Evolutionary conservation across 1,284 basidiomycete genomes (phyloP), one percentile per base, ranked within the genome.

Genomic region (Microbotryum intermedium): DNA sequence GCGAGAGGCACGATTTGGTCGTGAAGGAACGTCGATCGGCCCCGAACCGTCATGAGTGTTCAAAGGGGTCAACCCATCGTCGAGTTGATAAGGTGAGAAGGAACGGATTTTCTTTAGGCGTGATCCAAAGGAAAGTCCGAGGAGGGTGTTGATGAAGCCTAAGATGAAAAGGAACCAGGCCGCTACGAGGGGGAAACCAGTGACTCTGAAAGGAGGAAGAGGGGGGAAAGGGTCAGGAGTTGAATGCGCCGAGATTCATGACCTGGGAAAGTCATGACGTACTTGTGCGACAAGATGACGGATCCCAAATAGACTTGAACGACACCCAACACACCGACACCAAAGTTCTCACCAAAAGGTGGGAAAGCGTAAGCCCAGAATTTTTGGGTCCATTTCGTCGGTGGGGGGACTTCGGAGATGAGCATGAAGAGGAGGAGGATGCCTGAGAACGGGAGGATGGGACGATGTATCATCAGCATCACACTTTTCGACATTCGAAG

Each of bases 131-230:
- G 65, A 56, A 39, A 67, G 62, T 13, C 65, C 65, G 60, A 85
- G 79, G 61, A 90, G 74, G 64, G 89, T 84, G 79, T 94, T 91
- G 69, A 88, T 72, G 72, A 87, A 87, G 2, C 88, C 89, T 56
- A 92, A 72, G 51, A 88, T 79, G 76, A 93, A 92, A 67, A 93
- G 79, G 75, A 92, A 81, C 81, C 90, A 89, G 20, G 84, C 85
- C 2, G 87, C 80, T 59, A 90, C 87, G 68, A 90, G 84, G 1
- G 88, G 81, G 74, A 92, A 90, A 63, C 46, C 51, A n/a, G n/a
- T 52, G 28, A 64, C 58, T 18, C 65, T 63, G 51, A 11, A 11
- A 1, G 29, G 45, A 6, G 13, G 23, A 4, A 4, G 23, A n/a
- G 46, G 46, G 46, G 23, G 20, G 2, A 1, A 42, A 34, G 30